A percentile compares a stretch with the other conserved stretches of the same genome.
Conservation (phyloP, 2,329 filamentous ascomycete genomes). For the Neofusicoccum sp. region DNA sequence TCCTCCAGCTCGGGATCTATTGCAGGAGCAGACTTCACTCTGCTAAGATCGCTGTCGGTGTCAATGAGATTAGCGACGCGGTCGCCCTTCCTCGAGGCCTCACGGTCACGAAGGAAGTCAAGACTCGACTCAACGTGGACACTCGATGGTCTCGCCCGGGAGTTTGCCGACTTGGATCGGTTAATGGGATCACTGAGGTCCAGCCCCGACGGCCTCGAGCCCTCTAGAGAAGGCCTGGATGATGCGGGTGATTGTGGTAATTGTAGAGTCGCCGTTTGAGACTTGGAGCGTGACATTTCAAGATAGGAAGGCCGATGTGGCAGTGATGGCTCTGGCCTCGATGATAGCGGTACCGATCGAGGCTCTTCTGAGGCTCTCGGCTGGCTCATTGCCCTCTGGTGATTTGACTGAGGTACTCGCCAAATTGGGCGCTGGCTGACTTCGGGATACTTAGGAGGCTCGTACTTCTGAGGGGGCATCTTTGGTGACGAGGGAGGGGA, state of each 20-base stretch:
- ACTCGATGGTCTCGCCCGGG: constrained; percentile 72
- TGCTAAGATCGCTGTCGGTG: constrained; percentile 21
- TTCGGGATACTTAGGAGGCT: constrained; percentile 36
- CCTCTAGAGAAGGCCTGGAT: constrained; percentile 69
- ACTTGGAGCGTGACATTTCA: constrained; percentile 50
- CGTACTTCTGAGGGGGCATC: too few species aligned
- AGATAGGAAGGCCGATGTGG: constrained; percentile 41
- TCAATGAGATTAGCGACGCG: constrained; percentile 28
- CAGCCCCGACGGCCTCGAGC: constrained; percentile 60
- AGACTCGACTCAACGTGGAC: constrained; percentile 80
- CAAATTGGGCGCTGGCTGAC: constrained; percentile 50
- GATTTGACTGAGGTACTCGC: constrained; percentile 51
- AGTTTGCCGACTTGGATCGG: constrained; percentile 62
- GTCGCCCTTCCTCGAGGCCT: constrained; percentile 48
- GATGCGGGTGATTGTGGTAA: constrained; percentile 56
- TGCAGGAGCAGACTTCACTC: constrained; percentile 27
- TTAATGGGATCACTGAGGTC: constrained; percentile 60
- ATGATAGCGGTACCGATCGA: constrained; percentile 31
- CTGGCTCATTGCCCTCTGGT: constrained; percentile 50
- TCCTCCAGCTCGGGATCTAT: constrained; percentile 47
- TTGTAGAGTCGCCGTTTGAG: constrained; percentile 48
- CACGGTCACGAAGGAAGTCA: constrained; percentile 77
- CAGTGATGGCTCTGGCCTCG: constrained; percentile 37
- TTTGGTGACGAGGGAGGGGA: constrained; percentile 49
- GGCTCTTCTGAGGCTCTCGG: constrained; percentile 44